These are phyloP conservation scores for Neltuma alba DNA, from an alignment of 306 rosid genomes.

Conservation along the genomic window DNA sequence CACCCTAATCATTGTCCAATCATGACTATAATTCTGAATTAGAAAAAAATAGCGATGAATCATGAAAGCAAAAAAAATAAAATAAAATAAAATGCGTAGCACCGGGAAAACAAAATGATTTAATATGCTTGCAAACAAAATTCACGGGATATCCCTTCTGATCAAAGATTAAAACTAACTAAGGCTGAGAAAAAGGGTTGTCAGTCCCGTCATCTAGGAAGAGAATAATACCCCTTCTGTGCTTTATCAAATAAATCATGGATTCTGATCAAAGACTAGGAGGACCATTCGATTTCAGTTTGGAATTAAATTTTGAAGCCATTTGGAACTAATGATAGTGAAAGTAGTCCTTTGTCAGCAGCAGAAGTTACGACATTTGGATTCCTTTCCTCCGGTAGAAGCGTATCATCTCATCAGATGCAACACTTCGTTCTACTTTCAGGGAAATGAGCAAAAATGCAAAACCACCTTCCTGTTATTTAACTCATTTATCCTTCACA, in stretches of 20 bases:
- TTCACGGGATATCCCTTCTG: neutral
- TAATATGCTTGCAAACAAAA: neutral
- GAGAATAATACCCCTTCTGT: slow-evolving; percentile 21
- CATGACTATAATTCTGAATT: neutral
- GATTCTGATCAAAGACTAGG: slow-evolving; percentile 14
- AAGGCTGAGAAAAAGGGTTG: neutral
- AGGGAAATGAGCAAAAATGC: neutral
- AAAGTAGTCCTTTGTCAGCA: neutral
- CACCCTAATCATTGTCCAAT: neutral
- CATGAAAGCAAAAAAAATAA: neutral
- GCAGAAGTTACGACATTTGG: neutral
- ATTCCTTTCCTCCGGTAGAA: neutral
- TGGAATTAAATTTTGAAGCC: neutral
- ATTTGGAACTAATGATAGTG: slow-evolving; percentile 10
- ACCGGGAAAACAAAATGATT: neutral
- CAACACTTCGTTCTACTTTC: neutral
- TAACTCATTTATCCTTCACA: neutral
- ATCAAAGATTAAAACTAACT: neutral
- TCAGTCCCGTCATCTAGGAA: neutral
- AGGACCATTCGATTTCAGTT: neutral
- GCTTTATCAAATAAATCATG: neutral
- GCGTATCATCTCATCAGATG: neutral
- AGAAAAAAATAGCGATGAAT: neutral
- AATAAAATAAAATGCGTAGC: neutral
- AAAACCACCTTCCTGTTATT: neutral